These are phyloP conservation scores for Arabidopsis arenosa DNA, from an alignment of 345 rosid species.

Conservation along the genomic window DNA sequence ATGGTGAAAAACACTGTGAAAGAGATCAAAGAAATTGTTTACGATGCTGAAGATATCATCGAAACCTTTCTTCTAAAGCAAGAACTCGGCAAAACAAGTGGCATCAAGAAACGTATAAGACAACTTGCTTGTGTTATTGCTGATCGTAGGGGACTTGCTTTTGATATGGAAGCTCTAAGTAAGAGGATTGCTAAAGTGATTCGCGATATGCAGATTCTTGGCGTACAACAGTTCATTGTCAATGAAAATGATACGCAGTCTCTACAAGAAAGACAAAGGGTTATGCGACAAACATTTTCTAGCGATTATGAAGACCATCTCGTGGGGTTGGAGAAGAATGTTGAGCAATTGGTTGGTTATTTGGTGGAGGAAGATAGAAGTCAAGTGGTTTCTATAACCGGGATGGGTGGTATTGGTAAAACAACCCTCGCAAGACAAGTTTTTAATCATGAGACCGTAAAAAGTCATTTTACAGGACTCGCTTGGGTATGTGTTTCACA, in stretches of 20 bases:
- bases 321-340: conserved; percentile 50
- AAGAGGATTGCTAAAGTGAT: too few relatives aligned
- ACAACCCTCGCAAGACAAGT: conserved; percentile 53
- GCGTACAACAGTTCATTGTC: not conserved
- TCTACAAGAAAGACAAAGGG: conserved; percentile 2
- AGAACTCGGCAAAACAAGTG: too few relatives aligned
- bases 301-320: conserved; percentile 31
- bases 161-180: too few relatives aligned
- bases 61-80: too few relatives aligned
- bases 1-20: too few relatives aligned
- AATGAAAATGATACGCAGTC: not conserved
- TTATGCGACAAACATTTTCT: conserved; percentile 32
- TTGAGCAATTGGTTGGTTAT: conserved; percentile 27
- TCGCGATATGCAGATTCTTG: too few relatives aligned
- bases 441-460: conserved; percentile 25
- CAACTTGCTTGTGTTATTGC: too few relatives aligned
- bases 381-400: conserved; percentile 47
- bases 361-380: conserved; percentile 22
- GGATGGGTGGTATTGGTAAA: conserved; percentile 66
- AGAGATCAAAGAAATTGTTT: too few relatives aligned
- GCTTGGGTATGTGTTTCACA: conserved; percentile 56
- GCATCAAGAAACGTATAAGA: too few relatives aligned
- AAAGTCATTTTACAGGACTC: conserved; percentile 28
- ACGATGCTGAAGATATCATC: too few relatives aligned
- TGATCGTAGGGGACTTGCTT: too few relatives aligned